phyloP scores from a whole-genome alignment of 2,329 filamentous ascomycete species.

The Plectosphaerella sp. region DNA sequence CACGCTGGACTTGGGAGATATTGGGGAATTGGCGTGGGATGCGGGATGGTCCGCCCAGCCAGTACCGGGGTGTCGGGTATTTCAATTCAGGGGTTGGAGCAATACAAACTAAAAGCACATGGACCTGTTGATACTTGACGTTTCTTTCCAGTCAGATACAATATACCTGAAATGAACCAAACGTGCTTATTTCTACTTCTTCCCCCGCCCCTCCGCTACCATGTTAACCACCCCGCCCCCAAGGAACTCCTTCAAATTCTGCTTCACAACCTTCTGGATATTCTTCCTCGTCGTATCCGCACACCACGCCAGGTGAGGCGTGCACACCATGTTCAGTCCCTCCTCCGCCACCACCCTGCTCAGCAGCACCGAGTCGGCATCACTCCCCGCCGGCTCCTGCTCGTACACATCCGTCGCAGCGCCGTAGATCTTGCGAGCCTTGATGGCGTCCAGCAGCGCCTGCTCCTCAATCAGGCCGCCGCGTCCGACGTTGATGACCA shows the following conservation, averaged over 20 bases:
- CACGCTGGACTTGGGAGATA: not conserved
- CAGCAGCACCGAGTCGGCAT: constrained; percentile 9
- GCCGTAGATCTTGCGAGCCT: constrained; percentile 22
- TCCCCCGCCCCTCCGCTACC: constrained; percentile 5
- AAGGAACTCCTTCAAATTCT: constrained; percentile 8
- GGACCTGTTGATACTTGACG: no score
- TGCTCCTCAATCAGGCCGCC: constrained; percentile 29
- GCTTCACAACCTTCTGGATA: constrained; percentile 7
- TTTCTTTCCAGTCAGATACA: no score
- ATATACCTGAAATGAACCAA: no score
- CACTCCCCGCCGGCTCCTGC: constrained; percentile 15
- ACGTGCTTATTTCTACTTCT: no score
- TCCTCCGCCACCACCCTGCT: constrained; percentile 2
- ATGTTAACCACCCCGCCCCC: constrained; percentile 7
- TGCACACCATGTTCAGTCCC: constrained; percentile 23
- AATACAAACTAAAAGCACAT: no score
- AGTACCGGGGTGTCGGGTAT: not conserved
- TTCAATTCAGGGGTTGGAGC: no score
- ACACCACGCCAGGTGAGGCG: constrained; percentile 21
- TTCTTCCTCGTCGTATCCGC: constrained; percentile 12
- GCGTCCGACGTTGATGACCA: constrained; percentile 22
- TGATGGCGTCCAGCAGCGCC: constrained; percentile 24
- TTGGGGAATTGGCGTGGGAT: not conserved
- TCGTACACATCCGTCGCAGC: constrained; percentile 28
- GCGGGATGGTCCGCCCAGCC: not conserved